Conservation (phyloP, 768 basidiomycete species). For the Clathrus columnatus region DNA sequence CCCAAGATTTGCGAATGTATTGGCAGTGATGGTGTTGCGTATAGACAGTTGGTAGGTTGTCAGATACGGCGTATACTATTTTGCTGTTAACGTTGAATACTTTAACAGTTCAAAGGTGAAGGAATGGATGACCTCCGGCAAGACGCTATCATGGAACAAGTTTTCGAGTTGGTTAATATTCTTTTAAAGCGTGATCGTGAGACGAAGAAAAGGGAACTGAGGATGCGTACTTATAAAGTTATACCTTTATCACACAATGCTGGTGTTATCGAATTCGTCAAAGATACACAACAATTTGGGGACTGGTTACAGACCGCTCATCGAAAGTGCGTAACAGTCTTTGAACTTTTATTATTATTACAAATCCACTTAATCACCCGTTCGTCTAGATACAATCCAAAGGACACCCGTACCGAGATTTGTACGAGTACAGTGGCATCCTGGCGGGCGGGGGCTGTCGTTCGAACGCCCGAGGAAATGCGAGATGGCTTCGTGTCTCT, state of each 20-base stretch:
- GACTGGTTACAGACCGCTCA: slow-evolving; percentile 62
- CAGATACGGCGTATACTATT: neutral
- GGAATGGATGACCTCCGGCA: slow-evolving; percentile 89
- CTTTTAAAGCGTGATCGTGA: slow-evolving; percentile 67
- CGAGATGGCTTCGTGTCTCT: slow-evolving; percentile 27
- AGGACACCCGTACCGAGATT: slow-evolving; percentile 36
- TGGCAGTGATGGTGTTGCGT: slow-evolving; percentile 54
- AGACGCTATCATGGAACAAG: slow-evolving; percentile 98
- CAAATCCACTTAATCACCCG: no score
- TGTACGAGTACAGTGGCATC: slow-evolving; percentile 23
- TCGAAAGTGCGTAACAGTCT: slow-evolving; percentile 37
- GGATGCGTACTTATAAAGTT: slow-evolving; percentile 80
- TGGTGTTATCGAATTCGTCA: slow-evolving; percentile 88
- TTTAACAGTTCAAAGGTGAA: slow-evolving; percentile 80
- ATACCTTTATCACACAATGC: slow-evolving; percentile 73
- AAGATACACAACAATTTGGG: slow-evolving; percentile 58
- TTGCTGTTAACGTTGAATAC: neutral
- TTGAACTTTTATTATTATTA: no score
- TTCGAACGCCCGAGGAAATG: neutral
- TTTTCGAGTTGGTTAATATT: slow-evolving; percentile 81
- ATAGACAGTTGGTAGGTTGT: slow-evolving; percentile 73
- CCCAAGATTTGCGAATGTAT: slow-evolving; percentile 73
- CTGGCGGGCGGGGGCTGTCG: neutral
- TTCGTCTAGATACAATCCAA: slow-evolving; percentile 58
- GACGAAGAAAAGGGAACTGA: slow-evolving; percentile 62